Base-by-base conservation (phyloP, 495 filamentous ascomycete species). In the Bathelium albidoporum region DNA sequence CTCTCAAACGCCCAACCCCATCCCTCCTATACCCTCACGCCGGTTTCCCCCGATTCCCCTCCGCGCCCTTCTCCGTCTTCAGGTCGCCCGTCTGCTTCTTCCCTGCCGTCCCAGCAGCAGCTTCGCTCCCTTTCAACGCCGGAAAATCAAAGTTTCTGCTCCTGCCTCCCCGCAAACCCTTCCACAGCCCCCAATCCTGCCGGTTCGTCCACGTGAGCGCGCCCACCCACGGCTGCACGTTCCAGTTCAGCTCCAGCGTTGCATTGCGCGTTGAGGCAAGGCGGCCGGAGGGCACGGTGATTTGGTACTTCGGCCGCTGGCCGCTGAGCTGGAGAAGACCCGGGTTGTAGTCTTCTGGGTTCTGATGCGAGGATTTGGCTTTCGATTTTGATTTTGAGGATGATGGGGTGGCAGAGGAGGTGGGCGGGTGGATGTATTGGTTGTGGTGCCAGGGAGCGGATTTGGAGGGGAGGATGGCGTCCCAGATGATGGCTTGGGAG, bases 191-290 rank as follows among this genome's bases (percentile, higher is more conserved):
- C 70, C 80, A 67, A 70, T 86, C 80, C 72, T 72, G 64, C 71
- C 73, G 80, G 75, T 70, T 83, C 71, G 83, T 83, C 93, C 92
- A 97, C 31, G 85, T 85, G 77, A 97, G 74, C 26, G 87, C 77
- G 24, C 94, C 94, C 24, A 97, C 90, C 90, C 92, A 97, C 36
- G 94, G 94, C 82, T 98, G 94, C 64, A 97, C 89, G 80, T 96
- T 97, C 86, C 92, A 98, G 62, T 90, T 85, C 44, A 97, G 80
- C 61, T 81, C 80, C 58, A 98, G 77, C 32, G 83, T 87, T 62
- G 91, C 89, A 76, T 96, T 88, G 43, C 78, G 74, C 24, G 80
- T 73, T 68, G 84, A 80, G 44, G 89, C 87, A 65, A 96, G 76
- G 70, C 81, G 82, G 59, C 90, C 89, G 10, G 83, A 82, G 24